Base-by-base conservation (phyloP, 495 filamentous ascomycete species). In the Podospora appendiculata region DNA sequence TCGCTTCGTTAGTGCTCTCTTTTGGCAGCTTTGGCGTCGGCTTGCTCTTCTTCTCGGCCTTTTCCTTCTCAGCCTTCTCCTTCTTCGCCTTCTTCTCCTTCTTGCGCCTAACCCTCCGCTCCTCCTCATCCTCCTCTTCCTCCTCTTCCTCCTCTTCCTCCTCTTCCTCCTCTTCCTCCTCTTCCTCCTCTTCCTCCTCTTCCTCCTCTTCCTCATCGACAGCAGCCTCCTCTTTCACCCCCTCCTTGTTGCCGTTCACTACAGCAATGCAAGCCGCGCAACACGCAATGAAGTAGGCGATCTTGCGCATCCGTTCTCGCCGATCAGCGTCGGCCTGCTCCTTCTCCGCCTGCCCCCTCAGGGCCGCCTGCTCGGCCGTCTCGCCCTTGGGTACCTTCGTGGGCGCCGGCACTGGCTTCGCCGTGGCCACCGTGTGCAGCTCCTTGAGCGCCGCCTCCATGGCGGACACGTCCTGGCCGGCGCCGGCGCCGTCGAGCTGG, bases 331-430 rank as follows among this genome's bases (percentile, higher is more conserved):
- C 36, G 13, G 13, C 36, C 36, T 38, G 9, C 8, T 38, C 10
- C 13, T 10, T 13, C 36, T 38, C 36, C 10, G 36, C 36, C 13
- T 2, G 13, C 36, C 8, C 13, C 36, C 13, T 38, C 36, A 1
- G 9, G 10, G 9, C 36, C 3, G 13, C 13, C 3, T 11, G 36
- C 36, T 38, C 13, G 13, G 13, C 10, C 36, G 10, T 10, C 53
- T 68, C 60, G 43, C 64, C 56, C 58, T 70, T 72, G 16, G 57
- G 57, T 1, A 40, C 55, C 48, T 68, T 35, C 9, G 17, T 16
- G 42, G 16, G 16, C 16, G 14, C 16, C 9, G 12, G 11, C 4
- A 3, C 61, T 17, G 48, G 57, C 6, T 48, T 47, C 25, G 25
- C 25, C 25, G 25, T 25, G 14, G 8, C 50, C 33, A 33, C 45